phyloP scores from a whole-genome alignment of 2,329 filamentous ascomycete genomes.

The Leptographium galeiforme region DNA sequence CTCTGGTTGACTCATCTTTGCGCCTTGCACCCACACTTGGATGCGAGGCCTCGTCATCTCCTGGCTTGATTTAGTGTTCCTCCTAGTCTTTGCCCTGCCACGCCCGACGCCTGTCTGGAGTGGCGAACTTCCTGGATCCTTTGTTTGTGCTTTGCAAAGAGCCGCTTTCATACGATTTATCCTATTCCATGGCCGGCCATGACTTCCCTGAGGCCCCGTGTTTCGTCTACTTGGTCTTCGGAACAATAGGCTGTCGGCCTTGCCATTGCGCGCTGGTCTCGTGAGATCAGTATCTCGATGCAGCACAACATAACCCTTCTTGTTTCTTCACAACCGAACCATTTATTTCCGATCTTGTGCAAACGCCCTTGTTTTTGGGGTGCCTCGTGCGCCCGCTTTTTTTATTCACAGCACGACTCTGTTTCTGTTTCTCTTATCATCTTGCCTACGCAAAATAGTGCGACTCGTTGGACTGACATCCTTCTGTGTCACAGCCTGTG shows the following conservation, averaged over 20 bases:
- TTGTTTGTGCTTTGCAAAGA: not conserved
- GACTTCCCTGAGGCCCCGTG: not conserved
- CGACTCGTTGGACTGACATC: slow-evolving; percentile 6
- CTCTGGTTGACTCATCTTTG: not conserved
- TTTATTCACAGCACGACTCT: not conserved
- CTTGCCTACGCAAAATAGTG: not conserved
- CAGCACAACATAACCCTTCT: not conserved
- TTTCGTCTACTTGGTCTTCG: not conserved
- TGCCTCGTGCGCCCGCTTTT: not conserved
- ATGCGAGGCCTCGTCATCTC: no score
- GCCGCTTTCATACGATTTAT: not conserved
- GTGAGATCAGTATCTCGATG: not conserved
- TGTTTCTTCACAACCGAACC: not conserved
- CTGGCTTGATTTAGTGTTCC: not conserved
- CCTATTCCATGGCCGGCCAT: not conserved
- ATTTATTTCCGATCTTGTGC: not conserved
- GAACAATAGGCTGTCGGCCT: not conserved
- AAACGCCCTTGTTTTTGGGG: not conserved
- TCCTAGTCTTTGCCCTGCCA: not conserved
- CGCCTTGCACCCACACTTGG: not conserved
- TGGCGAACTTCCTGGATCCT: not conserved
- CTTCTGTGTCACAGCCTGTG: slow-evolving; percentile 6
- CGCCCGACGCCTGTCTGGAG: not conserved
- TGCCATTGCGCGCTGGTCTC: not conserved
- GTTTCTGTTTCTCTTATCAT: not conserved